Percentiles rank a stretch among this genome's conserved stretches.
phyloP scores from a whole-genome alignment of 2,329 filamentous ascomycete genomes.

The Alternaria triticina region DNA sequence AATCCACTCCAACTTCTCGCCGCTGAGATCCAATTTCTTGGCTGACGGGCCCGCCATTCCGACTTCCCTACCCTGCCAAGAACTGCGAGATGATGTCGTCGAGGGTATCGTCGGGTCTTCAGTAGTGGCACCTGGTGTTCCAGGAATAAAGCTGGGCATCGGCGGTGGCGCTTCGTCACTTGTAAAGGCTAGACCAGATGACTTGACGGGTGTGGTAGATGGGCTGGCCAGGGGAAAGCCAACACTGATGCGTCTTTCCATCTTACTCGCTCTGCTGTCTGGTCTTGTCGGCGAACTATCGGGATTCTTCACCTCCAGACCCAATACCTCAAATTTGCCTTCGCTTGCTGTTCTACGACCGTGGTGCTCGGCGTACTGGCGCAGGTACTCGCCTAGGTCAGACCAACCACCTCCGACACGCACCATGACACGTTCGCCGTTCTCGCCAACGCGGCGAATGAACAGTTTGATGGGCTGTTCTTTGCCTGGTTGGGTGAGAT shows the following conservation, averaged over 20 bases:
- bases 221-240: conserved; percentile 28
- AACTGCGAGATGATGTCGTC: conserved; percentile 36
- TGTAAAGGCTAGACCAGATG: conserved; percentile 15
- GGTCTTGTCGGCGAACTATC: conserved; percentile 34
- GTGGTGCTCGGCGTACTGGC: conserved; percentile 92
- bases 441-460: conserved; percentile 88
- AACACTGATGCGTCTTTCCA: conserved; percentile 35
- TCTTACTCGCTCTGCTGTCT: conserved; percentile 37
- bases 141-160: conserved; percentile 31
- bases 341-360: conserved; percentile 70
- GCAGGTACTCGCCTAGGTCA: conserved; percentile 91
- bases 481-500: conserved; percentile 82
- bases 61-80: conserved; percentile 55
- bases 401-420: conserved; percentile 98
- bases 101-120: conserved; percentile 35
- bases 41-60: conserved; percentile 74
- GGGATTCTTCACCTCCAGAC: conserved; percentile 46
- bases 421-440: conserved; percentile 94
- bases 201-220: conserved; percentile 38
- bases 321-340: conserved; percentile 62
- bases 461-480: conserved; percentile 93
- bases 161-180: conserved; percentile 32
- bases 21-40: conserved; percentile 68
- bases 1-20: conserved; percentile 79
- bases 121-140: conserved; percentile 34